Base-by-base conservation (phyloP, 257 asterid genomes). In the Linderniella brevidens region DNA sequence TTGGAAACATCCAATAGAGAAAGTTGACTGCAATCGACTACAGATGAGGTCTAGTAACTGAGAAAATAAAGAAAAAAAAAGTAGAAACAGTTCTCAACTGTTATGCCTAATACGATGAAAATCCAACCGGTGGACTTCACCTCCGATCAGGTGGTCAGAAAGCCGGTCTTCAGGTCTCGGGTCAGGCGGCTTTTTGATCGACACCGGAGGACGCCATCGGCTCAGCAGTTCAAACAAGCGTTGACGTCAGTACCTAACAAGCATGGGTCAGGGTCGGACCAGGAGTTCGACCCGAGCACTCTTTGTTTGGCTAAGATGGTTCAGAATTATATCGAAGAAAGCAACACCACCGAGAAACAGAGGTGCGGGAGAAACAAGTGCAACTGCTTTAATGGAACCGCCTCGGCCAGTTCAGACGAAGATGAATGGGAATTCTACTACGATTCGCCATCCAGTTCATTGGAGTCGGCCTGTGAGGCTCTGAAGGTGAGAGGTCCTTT, bases 201-300 rank as follows among this genome's bases (percentile, higher is more conserved):
- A 25, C 32, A 25, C 6, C 32, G 32, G 6, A 25, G 32, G 32
- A 2, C 32, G 73, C 98, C 78, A 45, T 80, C 84, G 50, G 58
- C 83, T 11, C 61, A 63, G 42, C 76, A 70, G 8, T 42, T 66
- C 68, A 82, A 66, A 55, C 43, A 59, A 17, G 60, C 80, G 35
- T 45, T 62, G 44, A 54, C 65, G 17, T 80, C 70, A 7, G 72
- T 66, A 53, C 54, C 50, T 5, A 45, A 40, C 48, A 35, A 52
- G 37, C 20, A 50, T 47, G 48, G 35, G 40, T 80, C 68, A 64
- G 85, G 74, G 41, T 62, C 51, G 16, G 13, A 54, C 4, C 93
- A 80, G 47, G 92, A 75, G 37, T 71, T 85, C 8, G 98, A 81
- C 56, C 94, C 94, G 19, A 81, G 88, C 71, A 73, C 98, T 0